Percentiles rank a stretch among this genome's conserved stretches.
phyloP scores from a whole-genome alignment of 768 basidiomycete species.

The Termitomyces sp. region DNA sequence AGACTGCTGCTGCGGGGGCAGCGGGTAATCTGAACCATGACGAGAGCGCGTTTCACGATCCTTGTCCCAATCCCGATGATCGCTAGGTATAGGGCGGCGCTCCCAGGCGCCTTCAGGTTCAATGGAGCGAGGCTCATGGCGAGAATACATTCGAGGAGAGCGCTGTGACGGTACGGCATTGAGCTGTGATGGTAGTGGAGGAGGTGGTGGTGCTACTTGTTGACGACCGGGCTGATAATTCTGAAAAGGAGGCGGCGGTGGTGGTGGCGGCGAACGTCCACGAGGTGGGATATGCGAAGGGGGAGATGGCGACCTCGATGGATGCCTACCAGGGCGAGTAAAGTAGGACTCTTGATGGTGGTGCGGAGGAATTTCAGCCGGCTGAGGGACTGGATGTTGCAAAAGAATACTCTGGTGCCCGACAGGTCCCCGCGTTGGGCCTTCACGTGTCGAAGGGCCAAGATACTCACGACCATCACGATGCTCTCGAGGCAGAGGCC shows the following conservation, averaged over 20 bases:
- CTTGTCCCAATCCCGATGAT: constrained; percentile 51
- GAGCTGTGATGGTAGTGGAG: constrained; percentile 45
- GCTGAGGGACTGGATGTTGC: constrained; percentile 65
- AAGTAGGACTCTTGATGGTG: constrained; percentile 57
- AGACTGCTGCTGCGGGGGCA: constrained; percentile 24
- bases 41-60: constrained; percentile 36
- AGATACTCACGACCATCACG: constrained; percentile 44
- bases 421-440: constrained; percentile 42
- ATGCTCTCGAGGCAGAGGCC: constrained; percentile 32
- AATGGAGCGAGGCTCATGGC: constrained; percentile 40
- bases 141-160: constrained; percentile 51
- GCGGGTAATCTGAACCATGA: constrained; percentile 32
- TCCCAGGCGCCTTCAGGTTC: constrained; percentile 61
- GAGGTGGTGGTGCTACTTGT: constrained; percentile 13
- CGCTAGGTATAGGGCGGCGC: constrained; percentile 41
- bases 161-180: constrained; percentile 42
- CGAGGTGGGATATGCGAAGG: constrained; percentile 38
- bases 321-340: constrained; percentile 42
- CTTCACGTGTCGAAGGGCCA: constrained; percentile 35
- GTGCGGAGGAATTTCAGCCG: constrained; percentile 18
- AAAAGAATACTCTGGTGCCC: constrained; percentile 53
- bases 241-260: constrained; percentile 37
- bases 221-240: constrained; percentile 41
- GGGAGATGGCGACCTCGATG: constrained; percentile 59
- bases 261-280: constrained; percentile 51